Percentiles rank a stretch among this genome's conserved stretches.
phyloP scores from a whole-genome alignment of 2,329 filamentous ascomycete genomes.

The Beauveria caledonica region DNA sequence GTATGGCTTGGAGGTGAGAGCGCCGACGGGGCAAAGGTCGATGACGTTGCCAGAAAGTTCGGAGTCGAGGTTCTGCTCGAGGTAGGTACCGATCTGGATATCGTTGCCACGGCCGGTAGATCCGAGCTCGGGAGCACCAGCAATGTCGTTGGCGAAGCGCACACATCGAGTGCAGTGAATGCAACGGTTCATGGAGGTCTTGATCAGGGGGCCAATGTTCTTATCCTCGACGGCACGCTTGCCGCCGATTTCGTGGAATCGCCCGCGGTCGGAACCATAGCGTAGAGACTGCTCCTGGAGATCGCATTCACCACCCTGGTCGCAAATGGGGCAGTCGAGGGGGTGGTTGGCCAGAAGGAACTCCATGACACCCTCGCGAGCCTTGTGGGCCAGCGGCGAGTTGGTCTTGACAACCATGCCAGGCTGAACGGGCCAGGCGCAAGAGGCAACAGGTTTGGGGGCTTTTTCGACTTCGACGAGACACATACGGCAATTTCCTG shows the following conservation, averaged over 20 bases:
- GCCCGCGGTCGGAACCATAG: constrained; percentile 90
- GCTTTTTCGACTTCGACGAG: constrained; percentile 94
- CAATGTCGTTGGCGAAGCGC: constrained; percentile 95
- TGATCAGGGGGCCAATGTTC: constrained; percentile 96
- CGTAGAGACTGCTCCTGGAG: constrained; percentile 99
- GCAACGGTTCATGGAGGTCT: constrained; percentile 99
- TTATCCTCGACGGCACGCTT: constrained; percentile 99
- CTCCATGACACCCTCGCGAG: constrained; percentile 97
- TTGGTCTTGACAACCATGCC: constrained; percentile 99
- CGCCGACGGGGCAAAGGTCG: constrained; percentile 94
- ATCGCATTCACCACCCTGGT: constrained; percentile 98
- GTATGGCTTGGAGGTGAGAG: constrained; percentile 93
- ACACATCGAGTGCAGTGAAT: constrained; percentile 98
- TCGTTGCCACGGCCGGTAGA: constrained; percentile 93
- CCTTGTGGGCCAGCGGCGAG: constrained; percentile 92
- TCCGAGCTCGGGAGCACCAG: constrained; percentile 89
- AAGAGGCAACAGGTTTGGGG: constrained; percentile 95
- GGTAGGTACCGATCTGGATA: constrained; percentile 95
- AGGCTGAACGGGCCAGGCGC: constrained; percentile 96
- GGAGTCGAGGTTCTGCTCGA: constrained; percentile 87
- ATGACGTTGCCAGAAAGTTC: constrained; percentile 97
- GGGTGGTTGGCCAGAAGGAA: constrained; percentile 95
- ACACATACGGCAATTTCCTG: constrained; percentile 99
- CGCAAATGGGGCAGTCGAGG: constrained; percentile 93
- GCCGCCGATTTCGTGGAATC: constrained; percentile 91